phyloP scores from a whole-genome alignment of 2,329 filamentous ascomycete species.

The Incumbomyces lentus region DNA sequence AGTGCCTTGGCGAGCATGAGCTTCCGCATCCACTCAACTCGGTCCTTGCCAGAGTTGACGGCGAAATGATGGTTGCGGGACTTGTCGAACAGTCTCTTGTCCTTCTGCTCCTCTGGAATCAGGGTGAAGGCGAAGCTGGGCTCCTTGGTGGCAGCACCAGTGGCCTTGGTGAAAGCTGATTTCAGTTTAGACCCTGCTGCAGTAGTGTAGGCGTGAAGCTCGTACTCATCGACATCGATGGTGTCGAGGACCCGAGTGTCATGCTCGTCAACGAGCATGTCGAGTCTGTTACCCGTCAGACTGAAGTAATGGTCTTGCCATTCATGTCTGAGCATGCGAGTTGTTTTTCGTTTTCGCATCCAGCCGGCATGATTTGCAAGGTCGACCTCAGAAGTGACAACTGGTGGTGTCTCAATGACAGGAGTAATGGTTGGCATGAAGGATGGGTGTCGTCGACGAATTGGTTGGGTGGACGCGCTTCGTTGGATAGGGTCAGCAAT shows the following conservation, averaged over 20 bases:
- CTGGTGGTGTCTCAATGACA: slow-evolving; percentile 13
- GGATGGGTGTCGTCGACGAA: slow-evolving; percentile 16
- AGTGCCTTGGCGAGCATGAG: slow-evolving; percentile 37
- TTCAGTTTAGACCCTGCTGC: slow-evolving; percentile 70
- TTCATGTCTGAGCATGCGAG: slow-evolving; percentile 77
- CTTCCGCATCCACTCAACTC: slow-evolving; percentile 72
- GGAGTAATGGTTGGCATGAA: slow-evolving; percentile 18
- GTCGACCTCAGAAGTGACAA: slow-evolving; percentile 13
- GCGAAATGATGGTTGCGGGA: slow-evolving; percentile 88
- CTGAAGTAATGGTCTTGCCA: slow-evolving; percentile 91
- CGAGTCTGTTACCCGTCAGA: slow-evolving; percentile 60
- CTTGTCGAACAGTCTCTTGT: slow-evolving; percentile 29
- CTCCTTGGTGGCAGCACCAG: slow-evolving; percentile 32
- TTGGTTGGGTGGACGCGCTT: slow-evolving; percentile 28
- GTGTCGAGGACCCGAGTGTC: slow-evolving; percentile 23
- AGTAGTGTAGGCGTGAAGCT: slow-evolving; percentile 36
- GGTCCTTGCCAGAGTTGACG: slow-evolving; percentile 73
- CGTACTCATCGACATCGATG: slow-evolving; percentile 32
- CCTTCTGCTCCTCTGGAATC: slow-evolving; percentile 33
- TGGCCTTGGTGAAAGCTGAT: slow-evolving; percentile 63
- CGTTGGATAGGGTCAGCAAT: slow-evolving; percentile 36
- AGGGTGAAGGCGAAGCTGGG: slow-evolving; percentile 34
- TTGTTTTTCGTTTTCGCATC: slow-evolving; percentile 92
- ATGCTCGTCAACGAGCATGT: slow-evolving; percentile 26
- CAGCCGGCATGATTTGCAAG: slow-evolving; percentile 60